Base-by-base conservation (phyloP, 495 filamentous ascomycete genomes). In the Geoglossum glabrum region DNA sequence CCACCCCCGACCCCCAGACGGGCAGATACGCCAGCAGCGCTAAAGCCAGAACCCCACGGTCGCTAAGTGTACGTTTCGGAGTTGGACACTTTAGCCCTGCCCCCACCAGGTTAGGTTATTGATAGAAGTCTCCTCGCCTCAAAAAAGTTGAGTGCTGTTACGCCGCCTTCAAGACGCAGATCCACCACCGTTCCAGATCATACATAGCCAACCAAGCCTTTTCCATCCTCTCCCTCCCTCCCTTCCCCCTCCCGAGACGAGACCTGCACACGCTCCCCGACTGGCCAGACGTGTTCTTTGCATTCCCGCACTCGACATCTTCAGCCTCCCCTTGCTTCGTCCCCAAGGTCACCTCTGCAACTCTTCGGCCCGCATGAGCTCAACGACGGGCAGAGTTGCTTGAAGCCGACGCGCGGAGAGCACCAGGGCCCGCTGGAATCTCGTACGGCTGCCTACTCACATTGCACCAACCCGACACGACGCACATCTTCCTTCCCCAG, bases 401-500 rank as follows among this genome's bases (percentile, higher is more conserved):
- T 52, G 49, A 52, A 52, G 49, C 49, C 49, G 23, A 52, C 49
- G 49, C 49, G 49, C 49, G 49, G 49, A 30, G 49, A 52, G 49
- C 49, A 52, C 49, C 15, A 52, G 17, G 30, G 28, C 28, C 49
- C 26, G 28, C 25, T 30, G 49, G 49, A 52, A 8, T 52, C 49
- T 28, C 49, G 49, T 31, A 28, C 49, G 49, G 49, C 49, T 52
- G 49, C 49, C 49, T 52, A 52, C 49, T 52, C 49, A 52, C 49
- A 52, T 52, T 52, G 30, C 49, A 52, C 49, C 49, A 52, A 6
- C 28, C 43, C 43, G 15, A 47, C n/a, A 47, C 43, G 43, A 34
- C 31, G 31, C 43, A 47, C n/a, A 47, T 50, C 46, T 23, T 21
- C 26, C 46, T 23, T 21, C 46, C 36, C 49, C 26, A 26, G 30